These are phyloP conservation scores for Penicillium expansum DNA, from an alignment of 2,329 filamentous ascomycete genomes.

Conservation along the genomic window DNA sequence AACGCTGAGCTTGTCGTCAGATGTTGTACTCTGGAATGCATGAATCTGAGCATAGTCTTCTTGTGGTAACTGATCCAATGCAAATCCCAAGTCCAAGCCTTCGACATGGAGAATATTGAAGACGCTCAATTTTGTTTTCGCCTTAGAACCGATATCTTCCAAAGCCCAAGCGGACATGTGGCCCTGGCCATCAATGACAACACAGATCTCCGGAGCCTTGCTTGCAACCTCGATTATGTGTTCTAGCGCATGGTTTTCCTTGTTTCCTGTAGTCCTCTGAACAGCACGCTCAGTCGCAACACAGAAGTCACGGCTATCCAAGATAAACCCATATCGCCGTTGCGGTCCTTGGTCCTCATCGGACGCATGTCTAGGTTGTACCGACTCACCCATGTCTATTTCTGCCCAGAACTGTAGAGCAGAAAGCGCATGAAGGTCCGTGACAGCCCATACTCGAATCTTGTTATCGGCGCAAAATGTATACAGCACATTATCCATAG, in stretches of 20 bases:
- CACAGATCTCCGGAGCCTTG: constrained; percentile 78
- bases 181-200: constrained; percentile 78
- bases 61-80: constrained; percentile 25
- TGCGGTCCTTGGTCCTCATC: constrained; percentile 37
- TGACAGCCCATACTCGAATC: constrained; percentile 78
- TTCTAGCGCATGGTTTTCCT: constrained; percentile 70
- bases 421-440: constrained; percentile 67
- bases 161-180: constrained; percentile 90
- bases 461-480: constrained; percentile 79
- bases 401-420: constrained; percentile 76
- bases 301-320: constrained; percentile 78
- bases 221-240: constrained; percentile 85
- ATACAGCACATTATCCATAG: constrained; percentile 82
- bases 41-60: constrained; percentile 67
- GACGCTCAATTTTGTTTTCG: constrained; percentile 64
- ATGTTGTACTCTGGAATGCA: constrained; percentile 65
- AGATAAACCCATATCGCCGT: constrained; percentile 70
- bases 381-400: constrained; percentile 71
- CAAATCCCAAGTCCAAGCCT: constrained; percentile 48
- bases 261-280: constrained; percentile 57
- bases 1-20: constrained; percentile 65
- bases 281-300: constrained; percentile 74
- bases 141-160: constrained; percentile 75
- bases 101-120: constrained; percentile 83
- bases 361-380: constrained; percentile 55